A percentile compares a stretch with the other conserved stretches of the same genome.
Conservation (phyloP, 306 rosid genomes). For the Begonia loranthoides region DNA sequence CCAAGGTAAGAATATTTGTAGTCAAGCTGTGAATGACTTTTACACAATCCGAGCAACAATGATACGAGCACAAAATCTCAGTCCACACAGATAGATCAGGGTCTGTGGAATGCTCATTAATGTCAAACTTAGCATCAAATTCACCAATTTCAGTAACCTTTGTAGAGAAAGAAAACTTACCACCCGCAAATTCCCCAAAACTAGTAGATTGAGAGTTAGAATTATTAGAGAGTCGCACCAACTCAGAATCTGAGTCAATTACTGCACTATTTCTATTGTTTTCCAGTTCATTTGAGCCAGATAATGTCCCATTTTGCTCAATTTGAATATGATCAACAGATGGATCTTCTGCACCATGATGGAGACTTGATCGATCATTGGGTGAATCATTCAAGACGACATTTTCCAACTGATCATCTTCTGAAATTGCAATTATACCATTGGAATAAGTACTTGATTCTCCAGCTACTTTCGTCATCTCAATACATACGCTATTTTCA, state of each 20-base stretch:
- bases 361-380: slow-evolving; percentile 14
- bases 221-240: slow-evolving; percentile 17
- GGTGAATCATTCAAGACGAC: slow-evolving; percentile 10
- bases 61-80: slow-evolving; percentile 41
- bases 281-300: slow-evolving; percentile 14
- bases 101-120: slow-evolving; percentile 12
- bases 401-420: slow-evolving; percentile 19
- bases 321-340: slow-evolving; percentile 15
- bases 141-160: slow-evolving; percentile 3
- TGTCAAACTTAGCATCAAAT: no score
- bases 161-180: slow-evolving; percentile 13
- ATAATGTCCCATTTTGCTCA: slow-evolving; percentile 25
- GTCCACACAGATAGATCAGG: slow-evolving; percentile 17
- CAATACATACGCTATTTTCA: slow-evolving; percentile 18
- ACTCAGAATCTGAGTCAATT: slow-evolving; percentile 17
- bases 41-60: slow-evolving; percentile 63
- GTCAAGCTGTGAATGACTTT: slow-evolving; percentile 25
- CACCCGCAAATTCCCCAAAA: slow-evolving; percentile 14
- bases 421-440: slow-evolving; percentile 18
- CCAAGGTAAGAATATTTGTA: slow-evolving; percentile 26
- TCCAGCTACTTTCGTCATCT: slow-evolving; percentile 29
- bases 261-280: slow-evolving; percentile 10
- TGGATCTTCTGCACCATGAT: slow-evolving; percentile 11
- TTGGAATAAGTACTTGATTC: slow-evolving; percentile 16
- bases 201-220: slow-evolving; percentile 18